phyloP scores from a whole-genome alignment of 345 rosid genomes.

The Citrus australasica region DNA sequence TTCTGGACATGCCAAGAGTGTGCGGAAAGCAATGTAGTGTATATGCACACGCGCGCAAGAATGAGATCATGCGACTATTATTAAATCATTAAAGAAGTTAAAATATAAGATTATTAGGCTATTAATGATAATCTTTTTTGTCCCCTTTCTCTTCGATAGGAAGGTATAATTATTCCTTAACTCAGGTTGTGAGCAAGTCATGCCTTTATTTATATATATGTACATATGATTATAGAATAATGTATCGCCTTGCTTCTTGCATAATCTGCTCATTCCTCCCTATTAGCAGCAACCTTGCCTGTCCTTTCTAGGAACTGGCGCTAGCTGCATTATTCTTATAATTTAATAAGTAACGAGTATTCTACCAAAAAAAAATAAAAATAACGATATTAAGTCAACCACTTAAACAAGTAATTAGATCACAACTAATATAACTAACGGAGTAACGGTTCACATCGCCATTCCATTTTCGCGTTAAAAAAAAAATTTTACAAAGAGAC shows the following conservation, averaged over 20 bases:
- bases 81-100: neutral
- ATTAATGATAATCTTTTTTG: too few relatives aligned
- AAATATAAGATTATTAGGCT: too few relatives aligned
- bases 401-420: too few relatives aligned
- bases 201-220: neutral
- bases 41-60: conserved; percentile 7
- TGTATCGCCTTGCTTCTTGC: conserved; percentile 4
- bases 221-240: neutral
- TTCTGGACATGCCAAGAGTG: conserved; percentile 30
- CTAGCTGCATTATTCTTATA: neutral
- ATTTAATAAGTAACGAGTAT: too few relatives aligned
- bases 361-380: too few relatives aligned
- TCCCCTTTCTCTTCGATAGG: too few relatives aligned
- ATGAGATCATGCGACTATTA: neutral
- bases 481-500: neutral
- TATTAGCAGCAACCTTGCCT: neutral
- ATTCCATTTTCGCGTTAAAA: neutral
- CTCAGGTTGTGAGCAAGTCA: neutral
- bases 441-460: neutral
- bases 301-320: neutral
- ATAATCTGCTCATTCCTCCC: neutral
- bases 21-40: conserved; percentile 24
- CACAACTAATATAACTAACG: neutral
- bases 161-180: too few relatives aligned
- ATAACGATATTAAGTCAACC: neutral